Percentiles rank a stretch among this genome's conserved stretches.
phyloP scores from a whole-genome alignment of 805 yeast genomes.

The Saturnispora sanitii region DNA sequence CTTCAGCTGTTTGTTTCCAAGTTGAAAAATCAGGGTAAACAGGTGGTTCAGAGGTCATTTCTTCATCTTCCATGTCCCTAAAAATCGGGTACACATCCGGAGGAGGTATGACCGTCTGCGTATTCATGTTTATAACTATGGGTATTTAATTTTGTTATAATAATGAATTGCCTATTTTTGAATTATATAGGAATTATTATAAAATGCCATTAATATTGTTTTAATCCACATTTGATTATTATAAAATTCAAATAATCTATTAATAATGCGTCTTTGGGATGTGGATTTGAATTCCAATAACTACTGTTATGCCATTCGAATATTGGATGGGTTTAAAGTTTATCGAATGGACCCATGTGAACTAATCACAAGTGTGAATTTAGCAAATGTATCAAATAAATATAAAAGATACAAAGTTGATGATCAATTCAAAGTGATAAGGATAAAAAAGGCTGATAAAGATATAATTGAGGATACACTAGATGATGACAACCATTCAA shows the following conservation, averaged over 20 bases:
- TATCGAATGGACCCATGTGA: slow-evolving; percentile 85
- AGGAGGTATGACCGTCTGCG: slow-evolving; percentile 20
- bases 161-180: neutral
- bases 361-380: slow-evolving; percentile 48
- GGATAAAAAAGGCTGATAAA: neutral
- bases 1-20: slow-evolving; percentile 53
- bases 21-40: slow-evolving; percentile 65
- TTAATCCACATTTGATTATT: too few species aligned
- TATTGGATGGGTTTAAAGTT: slow-evolving; percentile 72
- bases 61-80: too few species aligned
- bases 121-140: neutral
- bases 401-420: slow-evolving; percentile 29
- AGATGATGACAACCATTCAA: neutral
- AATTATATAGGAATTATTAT: neutral
- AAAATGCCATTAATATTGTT: too few species aligned
- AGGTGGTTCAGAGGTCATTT: too few species aligned
- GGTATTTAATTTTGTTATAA: neutral
- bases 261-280: slow-evolving; percentile 29
- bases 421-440: slow-evolving; percentile 16
- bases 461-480: neutral
- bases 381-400: too few species aligned
- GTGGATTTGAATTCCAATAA: slow-evolving; percentile 82
- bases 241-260: too few species aligned
- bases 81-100: slow-evolving; percentile 25
- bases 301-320: slow-evolving; percentile 80